Base-by-base conservation (phyloP, 23 red algal genomes). In the Agarophyton chilense region DNA sequence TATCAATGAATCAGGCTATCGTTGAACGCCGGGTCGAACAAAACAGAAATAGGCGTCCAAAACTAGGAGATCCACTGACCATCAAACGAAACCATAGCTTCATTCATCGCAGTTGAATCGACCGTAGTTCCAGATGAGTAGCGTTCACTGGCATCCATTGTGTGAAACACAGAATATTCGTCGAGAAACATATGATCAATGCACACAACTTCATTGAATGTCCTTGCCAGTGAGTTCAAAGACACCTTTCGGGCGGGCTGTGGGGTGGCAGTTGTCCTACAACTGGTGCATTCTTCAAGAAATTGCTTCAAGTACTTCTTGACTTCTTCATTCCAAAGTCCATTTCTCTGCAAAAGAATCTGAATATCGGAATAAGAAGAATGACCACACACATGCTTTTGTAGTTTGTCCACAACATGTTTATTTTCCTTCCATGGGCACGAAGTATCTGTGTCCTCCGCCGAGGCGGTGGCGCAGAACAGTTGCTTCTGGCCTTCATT, bases 171-270 rank as follows among this genome's bases (percentile, higher is more conserved):
- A 21, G 25, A 41, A 14, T 57, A 35, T 13, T 33, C 19, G 25
- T 82, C 22, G 24, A 82, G 21, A 14, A 34, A 82, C 25, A 82
- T 57, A 21, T 82, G 78, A 39, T 82, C 78, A 9, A 82, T 51
- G 24, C 53, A 50, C 28, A 82, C 53, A 19, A 82, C 3, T 10
- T 82, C 78, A 33, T 82, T 58, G 33, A 82, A 65, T n/a, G 17
- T 33, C 12, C 7, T 19, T 31, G 78, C 31, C 45, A 82, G 19
- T 14, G 0, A 61, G 41, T 19, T 34, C 4, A 82, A 8, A 35
- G 78, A 82, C 7, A 65, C 78, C 41, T 38, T 60, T 17, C 78
- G 52, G 29, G 0, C 4, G 31, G 49, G 0, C 2, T 28, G 5
- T 6, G 45, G 47, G 4, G 14, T 33, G 29, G 49, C 50, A 32